These are phyloP conservation scores for Colletotrichum sp. DNA, from an alignment of 2,329 filamentous ascomycete species.

Conservation along the genomic window DNA sequence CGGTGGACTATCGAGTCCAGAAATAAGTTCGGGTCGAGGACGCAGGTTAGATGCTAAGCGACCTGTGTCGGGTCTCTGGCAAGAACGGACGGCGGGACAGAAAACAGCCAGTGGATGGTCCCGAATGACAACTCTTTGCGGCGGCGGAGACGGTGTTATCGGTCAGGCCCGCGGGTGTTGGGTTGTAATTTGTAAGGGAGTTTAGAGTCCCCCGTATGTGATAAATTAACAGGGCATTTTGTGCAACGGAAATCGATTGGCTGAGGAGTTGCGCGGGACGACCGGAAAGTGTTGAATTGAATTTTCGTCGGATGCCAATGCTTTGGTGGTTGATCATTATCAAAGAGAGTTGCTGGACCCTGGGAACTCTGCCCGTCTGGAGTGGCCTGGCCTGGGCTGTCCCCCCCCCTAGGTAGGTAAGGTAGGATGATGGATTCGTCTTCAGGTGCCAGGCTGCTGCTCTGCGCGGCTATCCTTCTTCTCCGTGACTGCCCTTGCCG, in stretches of 20 bases:
- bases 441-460: not conserved
- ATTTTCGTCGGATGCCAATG: not conserved
- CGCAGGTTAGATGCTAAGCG: not conserved
- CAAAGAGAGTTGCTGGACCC: not conserved
- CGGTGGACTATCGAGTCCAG: not conserved
- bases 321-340: not conserved
- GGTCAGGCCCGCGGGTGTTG: not conserved
- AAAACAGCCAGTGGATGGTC: not conserved
- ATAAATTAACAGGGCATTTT: not conserved
- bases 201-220: not conserved
- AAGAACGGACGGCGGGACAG: not conserved
- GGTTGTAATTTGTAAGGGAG: not conserved
- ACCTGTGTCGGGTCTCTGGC: not conserved
- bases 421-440: not conserved
- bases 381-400: not conserved
- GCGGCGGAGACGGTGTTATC: not conserved
- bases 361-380: not conserved
- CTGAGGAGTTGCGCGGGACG: not conserved
- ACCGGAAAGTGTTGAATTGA: constrained; percentile 4
- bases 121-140: not conserved
- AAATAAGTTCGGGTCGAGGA: not conserved
- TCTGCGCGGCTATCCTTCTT: not conserved
- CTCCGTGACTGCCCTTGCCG: not conserved
- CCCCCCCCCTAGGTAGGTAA: not conserved
- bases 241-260: not conserved